Evolutionary conservation across 257 asterid species (phyloP), one percentile per base, ranked within the genome.

Genomic region (Nicotiana knightiana): DNA sequence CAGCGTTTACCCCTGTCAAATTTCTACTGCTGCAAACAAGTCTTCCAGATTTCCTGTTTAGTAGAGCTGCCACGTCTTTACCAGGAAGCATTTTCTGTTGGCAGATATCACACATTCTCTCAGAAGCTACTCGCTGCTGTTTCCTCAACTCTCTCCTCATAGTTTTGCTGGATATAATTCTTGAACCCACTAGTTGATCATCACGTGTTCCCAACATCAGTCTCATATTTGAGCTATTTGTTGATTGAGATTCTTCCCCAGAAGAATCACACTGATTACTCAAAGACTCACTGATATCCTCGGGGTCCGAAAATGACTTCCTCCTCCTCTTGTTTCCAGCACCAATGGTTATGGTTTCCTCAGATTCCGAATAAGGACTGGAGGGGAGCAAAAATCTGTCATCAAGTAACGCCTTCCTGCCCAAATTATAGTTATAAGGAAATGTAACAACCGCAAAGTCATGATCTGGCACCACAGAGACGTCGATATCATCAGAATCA

Each of bases 1-100:
- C 63, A 82, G 54, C 53, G 79, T 89, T 57, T 80, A 95, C 99
- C 94, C 99, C 99, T 51, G 97, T 91, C 61, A 81, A 73, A 85
- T 95, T 95, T 90, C 99, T 90, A 88, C 98, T 93, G 71, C 99
- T 92, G 91, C 99, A 95, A 70, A 82, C 93, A 83, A 95, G 90
- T 88, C 86, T 93, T 63, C 99, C 99, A 80, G 98, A 92, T 65
- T 81, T 92, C 89, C 81, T 87, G 89, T 92, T 95, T 77, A 95
- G 81, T 33, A 95, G 96, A 57, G 97, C 88, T 28, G 96, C 97
- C 77, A 95, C 99, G 80, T 95, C 99, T 88, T 92, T 93, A 79
- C 91, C 84, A 6, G 97, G 98, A 33, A 93, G 93, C 97, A 95
- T 86, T 88, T 88, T 92, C 82, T 90, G 98, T 84, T 90, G 95